Evolutionary conservation across 2,329 filamentous ascomycete species (phyloP), one percentile per base, ranked within the genome.

Genomic region (Trichoderma oligosporum): DNA sequence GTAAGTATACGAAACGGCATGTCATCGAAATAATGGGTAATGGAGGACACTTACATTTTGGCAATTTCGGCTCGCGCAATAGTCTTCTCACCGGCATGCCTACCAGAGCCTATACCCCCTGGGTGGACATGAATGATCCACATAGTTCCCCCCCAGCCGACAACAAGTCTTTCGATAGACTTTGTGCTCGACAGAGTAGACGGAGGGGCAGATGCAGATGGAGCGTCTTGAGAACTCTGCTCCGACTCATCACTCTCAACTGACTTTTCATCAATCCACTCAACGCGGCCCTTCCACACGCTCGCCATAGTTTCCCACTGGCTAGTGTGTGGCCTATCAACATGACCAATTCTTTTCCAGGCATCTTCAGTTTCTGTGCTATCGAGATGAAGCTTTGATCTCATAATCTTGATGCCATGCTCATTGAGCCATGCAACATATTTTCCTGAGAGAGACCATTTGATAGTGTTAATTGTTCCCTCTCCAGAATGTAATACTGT

Each of bases 341-440:
- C 87, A 68, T 97, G 93, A 22, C 90, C 92, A 61, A 99, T 90
- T 8, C 93, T 83, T 71, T 94, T 96, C 95, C 95, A 99, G 2
- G 92, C 90, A 62, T 88, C 86, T 14, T 97, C 92, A 1, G 81
- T 76, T 66, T 96, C 88, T 11, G 81, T 80, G 61, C 78, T 85
- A 5, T 95, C 90, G 4, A 97, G 79, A 64, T 92, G 84, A 18
- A 95, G 69, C 68, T 94, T 90, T 4, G 91, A 91, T 35, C 94
- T 84, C 92, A 97, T 97, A 60, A 99, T 94, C 71, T 97, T 97
- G 69, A 97, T 95, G 4, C 94, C 94, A 66, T 95, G 88, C 72
- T 99, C 94, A 67, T 97, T 99, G 38, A 96, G 81, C 94, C 94
- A 99, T 0, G 86, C 89, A 1, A 97, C 88, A 67, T 92, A 97